Evolutionary conservation across 2,329 filamentous ascomycete species (phyloP), one percentile per base, ranked within the genome.

Genomic region (Fusarium sp.): DNA sequence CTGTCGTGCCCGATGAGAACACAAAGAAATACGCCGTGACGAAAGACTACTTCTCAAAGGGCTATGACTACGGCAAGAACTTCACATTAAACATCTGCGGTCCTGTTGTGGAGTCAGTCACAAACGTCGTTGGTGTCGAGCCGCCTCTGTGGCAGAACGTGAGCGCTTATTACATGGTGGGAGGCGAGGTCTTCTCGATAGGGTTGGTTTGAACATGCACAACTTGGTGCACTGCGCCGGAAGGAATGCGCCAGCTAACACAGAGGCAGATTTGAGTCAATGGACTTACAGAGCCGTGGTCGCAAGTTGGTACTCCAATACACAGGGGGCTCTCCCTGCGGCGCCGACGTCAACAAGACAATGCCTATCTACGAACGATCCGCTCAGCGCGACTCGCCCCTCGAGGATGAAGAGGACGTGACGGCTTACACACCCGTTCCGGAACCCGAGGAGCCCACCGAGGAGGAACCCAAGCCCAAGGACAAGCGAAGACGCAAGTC

Each of bases 1-100:
- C 87, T 35, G 78, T 85, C 33, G 76, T 79, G 21, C 78, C 82
- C 9, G 80, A 83, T 27, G 83, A 86, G 49, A 84, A 82, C 10
- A 77, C 82, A 19, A 81, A 83, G 68, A 84, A 83, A 70, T 82
- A 58, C 27, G 80, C 79, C 33, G 81, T 82, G 16, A 81, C 82
- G 15, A 82, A 83, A 37, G 88, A 90, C 78, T 90, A 90, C 80
- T 86, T 89, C 71, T 90, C 92, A 12, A 88, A 88, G 66, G 93
- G 93, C 38, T 92, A 90, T 80, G 93, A 95, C 81, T 93, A 94
- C 75, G 90, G 89, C 70, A 89, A 90, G 72, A 95, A 95, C 83
- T 96, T 96, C 78, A 95, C 93, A 4, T 79, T 95, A 76, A 96
- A 96, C 82, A 91, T 96, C 75, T 96, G 93, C 83, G 90, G 87